Percentiles rank a stretch among this genome's conserved stretches.
These are phyloP conservation scores for Oleoguttula mirabilis DNA, from an alignment of 495 filamentous ascomycete genomes.

Conservation along the genomic window DNA sequence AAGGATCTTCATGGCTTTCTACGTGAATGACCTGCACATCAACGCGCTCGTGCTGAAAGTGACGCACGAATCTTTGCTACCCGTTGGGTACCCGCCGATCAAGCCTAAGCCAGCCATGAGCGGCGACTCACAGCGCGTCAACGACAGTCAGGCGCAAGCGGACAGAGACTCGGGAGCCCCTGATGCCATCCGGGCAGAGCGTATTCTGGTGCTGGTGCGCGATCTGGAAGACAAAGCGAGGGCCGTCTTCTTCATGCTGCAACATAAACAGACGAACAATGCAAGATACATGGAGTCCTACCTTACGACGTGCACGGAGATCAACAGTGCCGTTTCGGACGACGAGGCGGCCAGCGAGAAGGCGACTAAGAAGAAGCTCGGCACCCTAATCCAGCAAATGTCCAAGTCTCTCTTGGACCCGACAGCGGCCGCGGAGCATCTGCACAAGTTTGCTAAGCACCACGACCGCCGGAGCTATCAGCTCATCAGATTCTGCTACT, in stretches of 20 bases:
- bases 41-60: conserved; percentile 73
- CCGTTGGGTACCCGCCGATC: conserved; percentile 70
- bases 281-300: conserved; percentile 58
- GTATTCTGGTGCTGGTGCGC: conserved; percentile 67
- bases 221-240: conserved; percentile 67
- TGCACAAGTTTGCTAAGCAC: conserved; percentile 82
- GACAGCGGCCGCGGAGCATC: conserved; percentile 50
- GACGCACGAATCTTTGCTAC: conserved; percentile 75
- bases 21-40: conserved; percentile 80
- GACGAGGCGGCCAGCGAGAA: conserved; percentile 59
- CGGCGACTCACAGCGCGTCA: conserved; percentile 36
- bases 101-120: conserved; percentile 50
- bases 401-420: conserved; percentile 56
- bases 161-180: conserved; percentile 47
- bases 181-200: conserved; percentile 74
- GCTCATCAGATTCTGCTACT: conserved; percentile 72
- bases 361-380: conserved; percentile 54
- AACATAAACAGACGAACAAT: conserved; percentile 58
- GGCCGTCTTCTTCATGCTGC: conserved; percentile 80
- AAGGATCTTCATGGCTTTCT: conserved; percentile 76
- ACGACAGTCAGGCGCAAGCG: conserved; percentile 34
- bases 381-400: conserved; percentile 53
- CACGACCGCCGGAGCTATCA: conserved; percentile 88
- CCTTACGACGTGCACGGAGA: conserved; percentile 69
- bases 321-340: conserved; percentile 75